phyloP scores from a whole-genome alignment of 83 land plant genomes.

The Thuja plicata region DNA sequence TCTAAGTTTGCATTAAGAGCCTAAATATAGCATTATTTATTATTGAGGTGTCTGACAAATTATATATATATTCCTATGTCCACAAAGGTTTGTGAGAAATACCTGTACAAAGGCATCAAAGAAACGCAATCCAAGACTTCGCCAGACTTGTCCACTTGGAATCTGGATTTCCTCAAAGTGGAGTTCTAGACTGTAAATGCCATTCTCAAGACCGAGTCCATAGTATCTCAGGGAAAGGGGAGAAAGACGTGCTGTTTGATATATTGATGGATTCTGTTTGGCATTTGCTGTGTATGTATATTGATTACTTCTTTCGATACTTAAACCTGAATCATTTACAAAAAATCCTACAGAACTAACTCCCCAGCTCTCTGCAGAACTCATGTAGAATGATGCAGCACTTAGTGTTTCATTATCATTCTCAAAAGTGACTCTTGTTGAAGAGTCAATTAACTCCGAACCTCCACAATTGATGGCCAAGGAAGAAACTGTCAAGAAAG shows the following conservation, averaged over 20 bases:
- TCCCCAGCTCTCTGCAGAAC: slow-evolving; percentile 24
- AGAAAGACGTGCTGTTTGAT: slow-evolving; percentile 23
- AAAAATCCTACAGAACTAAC: slow-evolving; percentile 15
- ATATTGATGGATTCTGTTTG: slow-evolving; percentile 6
- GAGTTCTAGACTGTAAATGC: slow-evolving; percentile 25
- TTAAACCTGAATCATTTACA: slow-evolving; percentile 13
- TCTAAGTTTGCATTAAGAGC: neutral
- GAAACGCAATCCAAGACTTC: slow-evolving; percentile 15
- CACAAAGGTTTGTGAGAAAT: neutral
- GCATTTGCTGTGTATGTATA: neutral
- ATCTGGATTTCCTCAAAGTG: slow-evolving; percentile 29
- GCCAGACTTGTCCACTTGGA: neutral
- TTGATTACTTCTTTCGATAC: neutral
- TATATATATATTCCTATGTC: neutral
- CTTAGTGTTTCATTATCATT: slow-evolving; percentile 10
- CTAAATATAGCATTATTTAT: neutral
- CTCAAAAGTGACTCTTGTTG: neutral
- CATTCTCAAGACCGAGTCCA: slow-evolving; percentile 32
- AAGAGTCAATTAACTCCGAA: too few species aligned
- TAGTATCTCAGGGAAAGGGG: slow-evolving; percentile 24
- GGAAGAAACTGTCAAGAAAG: too few species aligned
- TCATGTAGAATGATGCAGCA: slow-evolving; percentile 7
- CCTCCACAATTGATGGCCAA: too few species aligned
- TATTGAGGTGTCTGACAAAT: neutral
- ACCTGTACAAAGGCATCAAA: slow-evolving; percentile 29